Base-by-base conservation (phyloP, 805 yeast genomes). In the Blastobotrys terrestris region DNA sequence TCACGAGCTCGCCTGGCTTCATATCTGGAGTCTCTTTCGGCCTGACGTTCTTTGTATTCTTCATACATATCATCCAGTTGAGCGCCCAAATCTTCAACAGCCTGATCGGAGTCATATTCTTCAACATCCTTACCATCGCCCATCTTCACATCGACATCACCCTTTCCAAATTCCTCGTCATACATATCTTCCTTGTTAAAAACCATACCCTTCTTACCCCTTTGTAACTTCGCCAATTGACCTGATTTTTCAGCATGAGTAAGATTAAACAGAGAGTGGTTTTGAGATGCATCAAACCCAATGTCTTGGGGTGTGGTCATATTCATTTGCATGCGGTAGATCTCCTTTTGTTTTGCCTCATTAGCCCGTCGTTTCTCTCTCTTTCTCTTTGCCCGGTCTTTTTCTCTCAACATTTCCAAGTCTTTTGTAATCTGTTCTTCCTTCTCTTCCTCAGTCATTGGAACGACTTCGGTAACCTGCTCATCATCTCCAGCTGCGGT, bases 241-340 rank as follows among this genome's bases (percentile, higher is more conserved):
- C 97, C 98, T 2, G 96, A 83, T 68, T 85, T 86, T 67, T 87
- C 87, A 2, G 97, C 97, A n/a, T 79, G 71, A 63, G 82, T 85
- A 66, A 94, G 76, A 64, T 84, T 88, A 73, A 94, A 94, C 54
- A 89, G 73, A 1, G 91, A 78, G 52, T 85, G 76, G 39, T 94
- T 96, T 50, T 79, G 78, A 15, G 88, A 92, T 15, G 97, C 96
- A 66, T 94, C 99, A 51, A 88, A 76, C 78, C 98, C 97, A 57
- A 94, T 83, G 64, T 90, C 95, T 73, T 78, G 80, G 64, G 95
- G 96, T 3, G 97, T 87, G 54, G 87, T 74, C 96, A 94, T 91
- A 68, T 87, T 88, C 92, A 94, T 84, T 72, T 94, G 97, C 87
- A 89, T 84, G 73, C 98, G 81, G 48, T 78, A 76, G 47, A 92